Base-by-base conservation (phyloP, 2,329 filamentous ascomycete genomes). In the Lecanicillium sp. region DNA sequence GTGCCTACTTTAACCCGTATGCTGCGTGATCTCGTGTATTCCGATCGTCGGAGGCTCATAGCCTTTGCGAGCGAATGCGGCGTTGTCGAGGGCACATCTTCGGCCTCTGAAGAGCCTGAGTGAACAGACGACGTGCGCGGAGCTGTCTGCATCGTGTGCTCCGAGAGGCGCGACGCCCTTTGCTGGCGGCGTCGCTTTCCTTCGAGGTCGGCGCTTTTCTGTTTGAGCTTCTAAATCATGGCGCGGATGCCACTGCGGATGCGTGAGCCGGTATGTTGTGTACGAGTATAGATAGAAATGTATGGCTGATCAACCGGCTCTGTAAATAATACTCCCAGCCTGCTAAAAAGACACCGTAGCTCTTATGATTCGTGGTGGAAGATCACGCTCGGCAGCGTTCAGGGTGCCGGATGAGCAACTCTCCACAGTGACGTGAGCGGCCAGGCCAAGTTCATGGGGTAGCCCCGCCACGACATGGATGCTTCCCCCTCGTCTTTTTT, bases 1-100 rank as follows among this genome's bases (percentile, higher is more conserved):
- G 85, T 83, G 30, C 90, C 92, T 37, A 98, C 73, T 62, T 95
- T 95, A 59, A 98, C 75, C 47, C 80, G 81, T 49, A 95, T 77
- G 36, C 74, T 74, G 56, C 80, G 80, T 31, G 80, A 75, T 28
- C 80, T 76, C 18, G 83, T 82, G 57, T 89, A 98, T 58, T 96
- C 89, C 35, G 75, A 65, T 51, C 80, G 76, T 38, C 92, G 76
- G 29, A 83, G 79, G 54, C 82, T 75, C 29, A 96, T 67, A 20
- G 76, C 75, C 44, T 67, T 68, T 33, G 75, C 75, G n/a, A 83
- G 71, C 4, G 77, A 80, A 38, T 71, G 67, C 1, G 71, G 74
- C 28, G 64, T 68, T 12, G 68, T 58, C 15, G 48, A 56, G n/a
- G 54, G 49, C 3, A 64, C 50, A 28, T 76, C 70, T 38, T 60